Conservation (phyloP, 1,284 basidiomycete species). For the Calocybe gambosa region DNA sequence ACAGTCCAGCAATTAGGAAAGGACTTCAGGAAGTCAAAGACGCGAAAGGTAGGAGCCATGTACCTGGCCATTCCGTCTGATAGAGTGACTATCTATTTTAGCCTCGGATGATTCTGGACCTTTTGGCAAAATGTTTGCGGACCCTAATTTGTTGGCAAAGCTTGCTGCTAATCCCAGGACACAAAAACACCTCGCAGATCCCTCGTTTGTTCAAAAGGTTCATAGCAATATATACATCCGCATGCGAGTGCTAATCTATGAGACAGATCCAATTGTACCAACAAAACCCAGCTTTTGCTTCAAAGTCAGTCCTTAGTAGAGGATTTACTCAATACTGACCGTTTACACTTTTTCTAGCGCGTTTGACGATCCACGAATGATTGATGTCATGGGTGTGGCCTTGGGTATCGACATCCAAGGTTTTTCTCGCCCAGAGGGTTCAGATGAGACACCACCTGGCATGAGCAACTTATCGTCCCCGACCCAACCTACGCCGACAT, state of each 20-base stretch:
- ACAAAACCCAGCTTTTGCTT: constrained; percentile 56
- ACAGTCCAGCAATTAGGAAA: constrained; percentile 77
- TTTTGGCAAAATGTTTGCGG: constrained; percentile 77
- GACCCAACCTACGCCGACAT: constrained; percentile 32
- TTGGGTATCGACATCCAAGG: constrained; percentile 95
- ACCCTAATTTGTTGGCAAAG: constrained; percentile 81
- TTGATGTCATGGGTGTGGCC: constrained; percentile 86
- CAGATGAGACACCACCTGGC: constrained; percentile 72
- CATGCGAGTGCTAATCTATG: neutral
- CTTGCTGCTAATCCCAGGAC: constrained; percentile 86
- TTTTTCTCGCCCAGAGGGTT: constrained; percentile 81
- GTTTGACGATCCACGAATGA: constrained; percentile 86
- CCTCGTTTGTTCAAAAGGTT: constrained; percentile 70
- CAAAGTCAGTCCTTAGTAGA: constrained; percentile 31
- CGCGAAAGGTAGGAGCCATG: constrained; percentile 55
- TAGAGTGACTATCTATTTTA: constrained; percentile 11
- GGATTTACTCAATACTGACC: neutral
- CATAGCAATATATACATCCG: neutral
- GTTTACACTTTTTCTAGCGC: constrained; percentile 29
- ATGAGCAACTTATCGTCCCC: constrained; percentile 30
- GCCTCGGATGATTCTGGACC: constrained; percentile 40
- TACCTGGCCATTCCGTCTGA: constrained; percentile 5
- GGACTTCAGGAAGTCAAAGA: constrained; percentile 84
- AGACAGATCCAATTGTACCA: constrained; percentile 55
- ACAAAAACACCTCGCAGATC: constrained; percentile 77